Evolutionary conservation across 257 asterid species (phyloP), one percentile per base, ranked within the genome.

Genomic region (Perilla frutescens): DNA sequence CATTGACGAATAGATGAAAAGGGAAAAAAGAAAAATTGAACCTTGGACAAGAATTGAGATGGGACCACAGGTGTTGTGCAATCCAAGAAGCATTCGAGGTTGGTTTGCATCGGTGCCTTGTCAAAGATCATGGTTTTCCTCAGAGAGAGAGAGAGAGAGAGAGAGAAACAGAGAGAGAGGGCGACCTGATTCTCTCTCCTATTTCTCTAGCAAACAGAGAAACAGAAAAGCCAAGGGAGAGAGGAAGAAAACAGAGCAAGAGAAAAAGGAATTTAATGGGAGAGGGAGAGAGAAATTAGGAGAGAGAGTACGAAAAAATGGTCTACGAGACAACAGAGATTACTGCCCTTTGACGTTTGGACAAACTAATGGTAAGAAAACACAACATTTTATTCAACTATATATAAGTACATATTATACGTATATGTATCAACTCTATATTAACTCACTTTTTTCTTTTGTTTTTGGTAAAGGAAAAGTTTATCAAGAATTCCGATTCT

Each of bases 281-380:
- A 43, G 74, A 60, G 84, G 70, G 74, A 74, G 77, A 76, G 68
- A 72, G 73, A 79, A 74, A 74, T 66, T 56, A 56, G 79, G 76
- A 45, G 72, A 58, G 69, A 54, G 73, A 65, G 70, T 49, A 50
- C 45, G 37, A 34, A 47, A 78, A 76, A 76, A 31, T 15, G 78
- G 81, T 68, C 40, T 78, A 37, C 6, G 44, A 77, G 70, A 65
- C 73, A 75, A 72, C 57, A 45, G 70, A 78, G 77, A 75, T 76
- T 73, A 69, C 82, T 80, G 81, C 13, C 73, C 73, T 82, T 90
- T 80, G 89, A 87, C 96, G 89, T 88, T 83, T 78, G 71, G 89
- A 86, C 90, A 84, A 80, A 82, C 84, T 76, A 77, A 64, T 70
- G 56, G 61, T 80, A 59, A 80, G 80, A 75, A 61, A 43, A 58